Percentiles rank a stretch among this genome's conserved stretches.
Evolutionary conservation across 2,329 filamentous ascomycete species (phyloP).

Genomic region (Penicillium sp.): DNA sequence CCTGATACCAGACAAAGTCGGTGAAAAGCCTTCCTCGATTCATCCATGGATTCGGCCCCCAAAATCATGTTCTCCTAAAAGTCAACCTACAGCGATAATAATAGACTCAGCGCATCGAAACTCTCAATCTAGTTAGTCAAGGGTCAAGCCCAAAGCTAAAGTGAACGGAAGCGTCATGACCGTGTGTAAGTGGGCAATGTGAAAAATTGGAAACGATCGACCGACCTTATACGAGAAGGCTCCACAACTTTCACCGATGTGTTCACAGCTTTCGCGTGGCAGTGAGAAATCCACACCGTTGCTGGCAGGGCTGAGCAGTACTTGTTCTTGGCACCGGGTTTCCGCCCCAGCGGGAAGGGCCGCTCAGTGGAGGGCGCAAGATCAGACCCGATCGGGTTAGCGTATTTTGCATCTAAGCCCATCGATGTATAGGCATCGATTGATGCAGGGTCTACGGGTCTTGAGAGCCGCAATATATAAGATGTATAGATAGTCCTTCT

Average conservation of each 20-base stretch:
- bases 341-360: neutral
- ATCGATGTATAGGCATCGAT: neutral
- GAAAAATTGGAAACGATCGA: neutral
- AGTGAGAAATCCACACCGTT: neutral
- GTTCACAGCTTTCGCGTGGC: neutral
- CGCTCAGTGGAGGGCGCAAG: neutral
- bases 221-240: neutral
- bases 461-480: neutral
- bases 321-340: slow-evolving; percentile 1
- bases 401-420: neutral
- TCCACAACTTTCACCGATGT: neutral
- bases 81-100: neutral
- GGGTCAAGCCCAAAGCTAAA: neutral
- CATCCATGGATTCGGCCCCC: neutral
- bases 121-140: neutral
- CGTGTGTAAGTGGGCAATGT: neutral
- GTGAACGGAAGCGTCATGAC: neutral
- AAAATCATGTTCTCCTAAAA: neutral
- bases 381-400: neutral
- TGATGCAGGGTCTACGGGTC: slow-evolving; percentile 2
- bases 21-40: neutral
- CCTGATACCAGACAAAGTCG: neutral
- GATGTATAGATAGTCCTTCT: neutral
- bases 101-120: neutral
- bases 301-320: neutral